Conservation (phyloP, 768 basidiomycete genomes). For the Omphalotus guepiniiformis region DNA sequence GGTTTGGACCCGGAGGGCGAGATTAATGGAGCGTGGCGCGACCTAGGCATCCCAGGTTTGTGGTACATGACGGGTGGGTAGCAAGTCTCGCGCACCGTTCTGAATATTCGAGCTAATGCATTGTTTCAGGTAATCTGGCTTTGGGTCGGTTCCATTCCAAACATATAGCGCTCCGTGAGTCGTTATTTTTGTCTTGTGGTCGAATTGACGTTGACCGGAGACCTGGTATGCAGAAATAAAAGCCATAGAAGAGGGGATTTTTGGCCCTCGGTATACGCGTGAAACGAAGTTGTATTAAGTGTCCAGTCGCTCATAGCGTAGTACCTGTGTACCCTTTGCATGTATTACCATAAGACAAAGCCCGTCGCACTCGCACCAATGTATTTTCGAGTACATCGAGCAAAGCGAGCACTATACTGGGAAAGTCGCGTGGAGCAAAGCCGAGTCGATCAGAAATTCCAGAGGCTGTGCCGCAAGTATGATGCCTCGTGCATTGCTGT, state of each 20-base stretch:
- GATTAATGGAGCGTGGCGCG: constrained; percentile 43
- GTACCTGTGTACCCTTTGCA: too few relatives aligned
- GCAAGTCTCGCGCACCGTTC: not conserved
- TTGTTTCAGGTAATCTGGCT: constrained; percentile 49
- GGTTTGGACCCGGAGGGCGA: constrained; percentile 66
- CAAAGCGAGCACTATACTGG: too few relatives aligned
- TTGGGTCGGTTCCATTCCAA: constrained; percentile 65
- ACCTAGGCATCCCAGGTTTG: constrained; percentile 46
- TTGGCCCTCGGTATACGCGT: constrained; percentile 25
- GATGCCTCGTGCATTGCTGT: too few relatives aligned
- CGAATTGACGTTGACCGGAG: not conserved
- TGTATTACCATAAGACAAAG: too few relatives aligned
- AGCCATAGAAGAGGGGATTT: constrained; percentile 52
- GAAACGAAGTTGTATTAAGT: not conserved
- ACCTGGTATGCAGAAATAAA: constrained; percentile 54
- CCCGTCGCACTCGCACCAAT: too few relatives aligned
- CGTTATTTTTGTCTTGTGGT: not conserved
- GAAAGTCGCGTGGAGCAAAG: too few relatives aligned
- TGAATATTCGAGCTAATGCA: not conserved
- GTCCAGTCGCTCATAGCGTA: too few relatives aligned
- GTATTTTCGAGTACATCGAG: too few relatives aligned
- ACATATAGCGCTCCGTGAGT: constrained; percentile 64
- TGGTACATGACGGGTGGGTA: constrained; percentile 57
- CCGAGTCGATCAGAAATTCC: too few relatives aligned
- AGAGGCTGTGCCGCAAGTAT: too few relatives aligned